These are phyloP conservation scores for Camellia sinensis DNA, from an alignment of 148 eudicot species.

Conservation along the genomic window DNA sequence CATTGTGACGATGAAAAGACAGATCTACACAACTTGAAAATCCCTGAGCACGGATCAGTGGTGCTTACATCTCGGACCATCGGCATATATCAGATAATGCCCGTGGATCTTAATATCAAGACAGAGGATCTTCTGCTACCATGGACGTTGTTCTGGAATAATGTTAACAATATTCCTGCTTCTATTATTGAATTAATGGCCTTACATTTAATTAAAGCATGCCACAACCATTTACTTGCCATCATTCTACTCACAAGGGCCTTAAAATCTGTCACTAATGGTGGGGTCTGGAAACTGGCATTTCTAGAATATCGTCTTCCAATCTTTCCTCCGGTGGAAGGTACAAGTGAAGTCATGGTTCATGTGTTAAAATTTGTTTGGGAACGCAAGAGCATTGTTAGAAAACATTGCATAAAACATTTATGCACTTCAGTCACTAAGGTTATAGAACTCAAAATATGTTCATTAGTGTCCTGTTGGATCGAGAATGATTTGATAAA, in stretches of 20 bases:
- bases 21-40: not conserved
- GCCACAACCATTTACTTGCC: constrained; percentile 5
- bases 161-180: not conserved
- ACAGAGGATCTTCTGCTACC: constrained; percentile 13
- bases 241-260: constrained; percentile 5
- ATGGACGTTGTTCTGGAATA: constrained; percentile 9
- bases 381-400: not conserved
- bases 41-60: not conserved
- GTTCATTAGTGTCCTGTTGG: not conserved
- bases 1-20: not conserved
- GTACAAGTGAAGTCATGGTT: not conserved
- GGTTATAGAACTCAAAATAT: too few species aligned
- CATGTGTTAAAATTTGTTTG: constrained; percentile 4
- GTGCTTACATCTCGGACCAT: not conserved
- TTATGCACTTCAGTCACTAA: not conserved
- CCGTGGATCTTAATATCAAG: constrained; percentile 11
- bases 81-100: not conserved
- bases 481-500: not conserved
- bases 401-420: not conserved
- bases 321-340: not conserved
- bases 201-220: not conserved
- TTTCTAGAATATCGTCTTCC: not conserved
- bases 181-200: not conserved
- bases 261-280: not conserved
- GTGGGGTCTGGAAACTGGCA: not conserved